Conservation (phyloP, 805 yeast genomes). For the Teunomyces kruisii region DNA sequence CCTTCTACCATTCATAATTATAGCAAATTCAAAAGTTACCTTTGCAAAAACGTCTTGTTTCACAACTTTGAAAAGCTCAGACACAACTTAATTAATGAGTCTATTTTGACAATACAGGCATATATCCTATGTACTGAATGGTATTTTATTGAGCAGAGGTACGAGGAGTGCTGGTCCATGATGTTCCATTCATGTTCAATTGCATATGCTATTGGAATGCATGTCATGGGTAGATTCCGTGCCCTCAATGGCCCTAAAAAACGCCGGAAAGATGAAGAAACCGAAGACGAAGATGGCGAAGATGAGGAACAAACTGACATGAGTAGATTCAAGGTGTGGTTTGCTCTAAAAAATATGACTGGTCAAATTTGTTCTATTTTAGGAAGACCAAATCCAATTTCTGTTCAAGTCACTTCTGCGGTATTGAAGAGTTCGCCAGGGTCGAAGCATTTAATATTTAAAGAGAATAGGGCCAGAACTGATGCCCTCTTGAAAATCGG, state of each 20-base stretch:
- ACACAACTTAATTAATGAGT: conserved; percentile 47
- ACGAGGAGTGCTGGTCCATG: conserved; percentile 53
- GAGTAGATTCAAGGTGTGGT: conserved; percentile 47
- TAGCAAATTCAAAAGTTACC: conserved; percentile 15
- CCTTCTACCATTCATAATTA: conserved; percentile 20
- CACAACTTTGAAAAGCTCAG: conserved; percentile 46
- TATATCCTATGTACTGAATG: conserved; percentile 53
- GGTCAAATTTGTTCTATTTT: conserved; percentile 51
- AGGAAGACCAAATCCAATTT: conserved; percentile 57
- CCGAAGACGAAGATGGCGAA: conserved; percentile 29
- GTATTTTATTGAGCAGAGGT: conserved; percentile 47
- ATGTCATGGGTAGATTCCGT: conserved; percentile 39
- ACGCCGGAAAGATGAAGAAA: not conserved
- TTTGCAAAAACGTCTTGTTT: conserved; percentile 27
- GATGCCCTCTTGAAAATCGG: conserved; percentile 45
- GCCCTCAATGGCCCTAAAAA: conserved; percentile 2
- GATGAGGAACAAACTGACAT: conserved; percentile 36
- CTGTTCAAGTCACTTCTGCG: conserved; percentile 36
- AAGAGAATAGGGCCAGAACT: conserved; percentile 20
- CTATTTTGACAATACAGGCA: conserved; percentile 48
- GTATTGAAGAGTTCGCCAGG: conserved; percentile 22
- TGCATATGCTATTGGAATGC: conserved; percentile 52
- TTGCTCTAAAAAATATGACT: conserved; percentile 47
- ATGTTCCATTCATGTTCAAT: conserved; percentile 50
- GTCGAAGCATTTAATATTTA: conserved; percentile 6